Evolutionary conservation across 2,329 filamentous ascomycete genomes (phyloP).

Genomic region (Hirsutella thompsonii): DNA sequence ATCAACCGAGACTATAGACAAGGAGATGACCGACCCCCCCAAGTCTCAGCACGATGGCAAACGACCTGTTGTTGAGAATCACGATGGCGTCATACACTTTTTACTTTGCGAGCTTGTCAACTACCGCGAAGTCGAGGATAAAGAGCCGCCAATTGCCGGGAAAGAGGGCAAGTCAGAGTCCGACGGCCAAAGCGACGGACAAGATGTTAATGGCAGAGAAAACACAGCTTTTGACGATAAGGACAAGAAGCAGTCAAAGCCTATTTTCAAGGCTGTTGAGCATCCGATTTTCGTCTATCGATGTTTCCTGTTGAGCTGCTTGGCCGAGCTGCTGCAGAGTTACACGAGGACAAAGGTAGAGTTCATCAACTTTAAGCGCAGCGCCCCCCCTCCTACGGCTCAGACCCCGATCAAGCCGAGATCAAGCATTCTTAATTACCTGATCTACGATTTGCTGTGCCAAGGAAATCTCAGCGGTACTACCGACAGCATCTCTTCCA

Average conservation of each 20-base stretch:
- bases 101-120: slow-evolving; percentile 83
- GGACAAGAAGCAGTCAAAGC: slow-evolving; percentile 55
- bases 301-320: slow-evolving; percentile 84
- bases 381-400: slow-evolving; percentile 68
- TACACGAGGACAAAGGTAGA: slow-evolving; percentile 95
- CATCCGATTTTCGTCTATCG: slow-evolving; percentile 95
- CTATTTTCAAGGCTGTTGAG: slow-evolving; percentile 76
- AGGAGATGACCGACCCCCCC: slow-evolving; percentile 48
- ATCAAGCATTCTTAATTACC: slow-evolving; percentile 84
- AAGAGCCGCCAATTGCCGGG: slow-evolving; percentile 37
- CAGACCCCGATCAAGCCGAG: slow-evolving; percentile 89
- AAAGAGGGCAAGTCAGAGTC: slow-evolving; percentile 28
- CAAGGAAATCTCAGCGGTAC: slow-evolving; percentile 50
- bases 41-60: slow-evolving; percentile 59
- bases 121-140: slow-evolving; percentile 87
- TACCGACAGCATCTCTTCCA: slow-evolving; percentile 60
- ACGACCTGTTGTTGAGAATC: slow-evolving; percentile 75
- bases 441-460: slow-evolving; percentile 66
- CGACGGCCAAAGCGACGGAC: slow-evolving; percentile 13
- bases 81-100: slow-evolving; percentile 92
- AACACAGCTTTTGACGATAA: slow-evolving; percentile 25
- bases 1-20: slow-evolving; percentile 45
- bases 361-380: slow-evolving; percentile 97
- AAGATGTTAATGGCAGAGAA: slow-evolving; percentile 18
- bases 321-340: slow-evolving; percentile 79